phyloP scores from a whole-genome alignment of 495 filamentous ascomycete species.

The Saxispiralis lemnorum region DNA sequence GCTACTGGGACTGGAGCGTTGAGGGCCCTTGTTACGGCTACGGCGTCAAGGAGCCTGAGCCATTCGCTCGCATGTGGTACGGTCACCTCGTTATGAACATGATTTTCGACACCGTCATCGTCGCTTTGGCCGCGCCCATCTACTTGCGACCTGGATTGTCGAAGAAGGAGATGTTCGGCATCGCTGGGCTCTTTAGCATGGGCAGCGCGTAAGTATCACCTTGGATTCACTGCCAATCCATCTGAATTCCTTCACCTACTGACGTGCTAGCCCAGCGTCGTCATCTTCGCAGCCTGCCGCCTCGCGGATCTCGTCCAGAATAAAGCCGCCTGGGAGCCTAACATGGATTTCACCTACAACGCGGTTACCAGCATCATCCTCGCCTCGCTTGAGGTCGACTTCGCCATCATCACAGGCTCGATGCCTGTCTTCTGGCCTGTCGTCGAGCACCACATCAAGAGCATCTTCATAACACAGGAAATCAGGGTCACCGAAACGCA shows the following conservation, averaged over 20 bases:
- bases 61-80: background rate
- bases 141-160: background rate
- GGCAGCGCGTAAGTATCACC: background rate
- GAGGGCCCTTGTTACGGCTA: constrained; percentile 4
- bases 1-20: constrained; percentile 7
- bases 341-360: constrained; percentile 13
- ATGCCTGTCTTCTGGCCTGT: constrained; percentile 15
- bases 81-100: constrained; percentile 6
- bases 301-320: background rate
- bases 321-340: background rate
- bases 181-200: background rate
- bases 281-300: background rate
- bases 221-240: background rate
- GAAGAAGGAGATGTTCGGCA: background rate
- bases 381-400: constrained; percentile 10
- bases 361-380: constrained; percentile 5
- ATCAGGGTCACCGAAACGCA: constrained; percentile 8
- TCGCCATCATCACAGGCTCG: constrained; percentile 10
- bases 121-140: constrained; percentile 1
- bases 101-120: constrained; percentile 7
- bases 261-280: background rate
- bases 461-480: constrained; percentile 13
- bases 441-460: background rate
- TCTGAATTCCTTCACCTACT: background rate
- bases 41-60: background rate